phyloP scores from a whole-genome alignment of 2,329 filamentous ascomycete species.

The Cordyceps farinosa region DNA sequence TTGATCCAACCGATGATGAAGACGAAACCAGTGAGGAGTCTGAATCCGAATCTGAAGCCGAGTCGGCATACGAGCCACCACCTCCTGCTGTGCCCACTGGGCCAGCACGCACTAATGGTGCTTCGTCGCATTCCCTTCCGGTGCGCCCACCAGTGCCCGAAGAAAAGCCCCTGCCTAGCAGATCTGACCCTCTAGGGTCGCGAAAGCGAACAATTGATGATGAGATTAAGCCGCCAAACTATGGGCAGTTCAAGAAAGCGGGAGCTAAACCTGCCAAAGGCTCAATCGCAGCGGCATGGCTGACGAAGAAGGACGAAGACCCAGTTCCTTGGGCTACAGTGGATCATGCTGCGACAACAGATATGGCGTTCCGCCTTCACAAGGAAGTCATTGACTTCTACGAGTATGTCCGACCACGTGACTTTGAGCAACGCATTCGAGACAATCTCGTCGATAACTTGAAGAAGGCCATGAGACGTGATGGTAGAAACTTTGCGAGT shows the following conservation, averaged over 20 bases:
- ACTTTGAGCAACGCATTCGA: slow-evolving; percentile 75
- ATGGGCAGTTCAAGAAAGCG: slow-evolving; percentile 49
- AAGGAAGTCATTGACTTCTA: slow-evolving; percentile 90
- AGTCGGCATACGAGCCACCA: slow-evolving; percentile 21
- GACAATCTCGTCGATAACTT: slow-evolving; percentile 69
- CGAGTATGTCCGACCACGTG: slow-evolving; percentile 71
- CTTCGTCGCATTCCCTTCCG: slow-evolving; percentile 20
- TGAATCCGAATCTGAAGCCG: slow-evolving; percentile 16
- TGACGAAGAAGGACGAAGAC: slow-evolving; percentile 37
- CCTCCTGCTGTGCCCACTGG: slow-evolving; percentile 11
- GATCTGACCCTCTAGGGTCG: slow-evolving; percentile 50
- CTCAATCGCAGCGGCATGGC: slow-evolving; percentile 52
- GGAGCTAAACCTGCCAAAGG: slow-evolving; percentile 49
- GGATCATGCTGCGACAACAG: slow-evolving; percentile 52
- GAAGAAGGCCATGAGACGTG: slow-evolving; percentile 52
- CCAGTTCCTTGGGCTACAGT: slow-evolving; percentile 60
- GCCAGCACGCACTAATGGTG: not conserved
- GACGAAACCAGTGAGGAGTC: slow-evolving; percentile 28
- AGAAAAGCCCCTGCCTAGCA: slow-evolving; percentile 24
- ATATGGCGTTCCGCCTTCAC: slow-evolving; percentile 67
- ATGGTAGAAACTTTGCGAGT: slow-evolving; percentile 48
- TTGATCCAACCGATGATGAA: slow-evolving; percentile 62
- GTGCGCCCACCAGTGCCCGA: slow-evolving; percentile 21
- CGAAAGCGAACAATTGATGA: slow-evolving; percentile 74
- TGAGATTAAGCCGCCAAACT: slow-evolving; percentile 56